These are phyloP conservation scores for Debaryomyces tyrocola DNA, from an alignment of 805 yeast species.

Conservation along the genomic window DNA sequence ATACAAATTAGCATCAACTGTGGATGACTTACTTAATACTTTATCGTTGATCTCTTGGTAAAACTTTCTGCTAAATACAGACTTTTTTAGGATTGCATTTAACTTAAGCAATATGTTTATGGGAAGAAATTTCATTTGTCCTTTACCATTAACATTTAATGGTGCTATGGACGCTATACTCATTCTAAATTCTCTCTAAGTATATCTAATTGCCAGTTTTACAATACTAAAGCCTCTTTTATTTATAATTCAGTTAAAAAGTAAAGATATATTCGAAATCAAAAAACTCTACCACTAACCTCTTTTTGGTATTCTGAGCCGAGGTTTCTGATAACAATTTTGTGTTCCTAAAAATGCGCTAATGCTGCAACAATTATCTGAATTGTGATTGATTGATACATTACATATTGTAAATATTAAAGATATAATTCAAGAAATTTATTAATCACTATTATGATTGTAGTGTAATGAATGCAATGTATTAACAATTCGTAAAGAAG, in stretches of 20 bases:
- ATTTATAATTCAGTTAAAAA: background rate
- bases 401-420: conserved; percentile 25
- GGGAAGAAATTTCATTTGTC: conserved; percentile 14
- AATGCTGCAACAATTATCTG: conserved; percentile 30
- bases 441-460: too few species aligned
- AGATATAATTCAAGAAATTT: too few species aligned
- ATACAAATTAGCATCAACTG: conserved; percentile 40
- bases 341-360: conserved; percentile 54
- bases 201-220: too few species aligned
- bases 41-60: conserved; percentile 43
- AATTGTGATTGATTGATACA: conserved; percentile 57
- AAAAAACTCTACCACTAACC: background rate
- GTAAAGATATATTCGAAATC: background rate
- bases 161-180: conserved; percentile 18
- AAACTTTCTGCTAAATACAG: conserved; percentile 37
- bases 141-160: conserved; percentile 7
- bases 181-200: conserved; percentile 5
- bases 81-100: conserved; percentile 26
- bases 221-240: background rate
- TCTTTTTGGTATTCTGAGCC: conserved; percentile 42
- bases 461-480: too few species aligned
- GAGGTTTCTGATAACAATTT: conserved; percentile 11
- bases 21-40: conserved; percentile 30
- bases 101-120: conserved; percentile 26
- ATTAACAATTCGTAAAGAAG: too few species aligned